Evolutionary conservation across 2,329 filamentous ascomycete species (phyloP).

Genomic region (Gremmenia infestans): DNA sequence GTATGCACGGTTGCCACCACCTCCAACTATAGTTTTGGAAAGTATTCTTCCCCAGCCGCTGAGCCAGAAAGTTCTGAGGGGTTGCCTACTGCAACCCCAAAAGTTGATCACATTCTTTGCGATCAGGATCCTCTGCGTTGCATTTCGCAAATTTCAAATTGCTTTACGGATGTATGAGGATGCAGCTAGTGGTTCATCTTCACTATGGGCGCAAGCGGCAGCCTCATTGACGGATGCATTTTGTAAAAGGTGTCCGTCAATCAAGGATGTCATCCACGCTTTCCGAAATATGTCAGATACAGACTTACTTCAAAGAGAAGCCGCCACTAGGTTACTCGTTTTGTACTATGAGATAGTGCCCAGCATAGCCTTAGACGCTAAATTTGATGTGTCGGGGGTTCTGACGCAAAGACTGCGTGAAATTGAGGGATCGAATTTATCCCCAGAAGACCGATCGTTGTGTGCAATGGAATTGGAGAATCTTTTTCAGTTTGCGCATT

Average conservation of each 20-base stretch:
- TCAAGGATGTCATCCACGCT: slow-evolving; percentile 72
- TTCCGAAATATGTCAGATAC: slow-evolving; percentile 66
- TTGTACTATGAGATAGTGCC: slow-evolving; percentile 85
- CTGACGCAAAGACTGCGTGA: slow-evolving; percentile 64
- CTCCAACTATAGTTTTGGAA: slow-evolving; percentile 73
- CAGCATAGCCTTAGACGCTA: slow-evolving; percentile 72
- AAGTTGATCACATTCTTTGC: slow-evolving; percentile 84
- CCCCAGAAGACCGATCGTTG: slow-evolving; percentile 48
- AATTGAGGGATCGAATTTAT: slow-evolving; percentile 44
- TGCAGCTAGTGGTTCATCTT: slow-evolving; percentile 31
- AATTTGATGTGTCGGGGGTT: slow-evolving; percentile 79
- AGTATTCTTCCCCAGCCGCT: slow-evolving; percentile 81
- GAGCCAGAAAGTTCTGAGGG: slow-evolving; percentile 70
- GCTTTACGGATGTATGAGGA: slow-evolving; percentile 38
- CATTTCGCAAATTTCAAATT: slow-evolving; percentile 69
- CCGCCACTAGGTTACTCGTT: slow-evolving; percentile 69
- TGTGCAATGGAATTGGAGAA: slow-evolving; percentile 73
- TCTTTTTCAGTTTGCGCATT: slow-evolving; percentile 72
- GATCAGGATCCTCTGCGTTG: slow-evolving; percentile 69
- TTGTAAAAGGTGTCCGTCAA: slow-evolving; percentile 69
- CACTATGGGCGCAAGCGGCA: slow-evolving; percentile 65
- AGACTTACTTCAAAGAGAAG: slow-evolving; percentile 71
- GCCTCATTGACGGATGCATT: slow-evolving; percentile 69
- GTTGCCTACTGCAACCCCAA: slow-evolving; percentile 73
- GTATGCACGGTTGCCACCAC: slow-evolving; percentile 67